Base-by-base conservation (phyloP, 164 flowering plant genomes). In the Saururus chinensis region DNA sequence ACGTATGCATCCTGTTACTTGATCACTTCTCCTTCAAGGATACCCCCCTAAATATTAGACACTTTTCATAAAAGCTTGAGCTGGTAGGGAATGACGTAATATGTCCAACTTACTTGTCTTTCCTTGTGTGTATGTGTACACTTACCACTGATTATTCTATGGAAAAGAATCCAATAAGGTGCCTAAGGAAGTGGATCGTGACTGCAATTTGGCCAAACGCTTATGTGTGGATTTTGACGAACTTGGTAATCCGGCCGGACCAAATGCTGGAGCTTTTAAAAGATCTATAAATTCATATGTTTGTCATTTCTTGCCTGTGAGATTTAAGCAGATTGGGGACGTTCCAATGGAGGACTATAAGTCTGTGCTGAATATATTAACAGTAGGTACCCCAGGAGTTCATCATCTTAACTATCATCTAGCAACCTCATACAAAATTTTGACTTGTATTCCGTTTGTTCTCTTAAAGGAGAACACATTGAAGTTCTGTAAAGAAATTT, bases 261-360 rank as follows among this genome's bases (percentile, higher is more conserved):
- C 68, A 24, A 71, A 67, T 64, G 70, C 74, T 41, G 70, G 74
- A 61, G 74, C 66, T 37, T 71, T 71, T 59, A 71, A 71, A 64
- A 63, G 71, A 71, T 71, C 74, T 14, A 71, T 71, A 51, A 71
- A 71, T 54, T 71, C 71, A 56, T 71, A 66, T 67, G 74, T 71
- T 41, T 71, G 74, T 66, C 68, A 67, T 35, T 51, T 63, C 55
- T 67, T 71, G 53, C 74, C 74, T 12, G 58, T 71, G 45, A 67
- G 69, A 40, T 71, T 67, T 64, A 71, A 71, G 64, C 74, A 71
- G 56, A 71, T 67, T 48, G 74, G 74, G 54, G 74, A 71, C 49
- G 70, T 71, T 60, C 74, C 74, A 37, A 59, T 67, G 1, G 68
- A 71, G 55, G 70, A 71, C 64, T 71, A 71, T 40, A 71, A 67